phyloP scores from a whole-genome alignment of 2,329 filamentous ascomycete genomes.

The Sordariomycetes sp. region DNA sequence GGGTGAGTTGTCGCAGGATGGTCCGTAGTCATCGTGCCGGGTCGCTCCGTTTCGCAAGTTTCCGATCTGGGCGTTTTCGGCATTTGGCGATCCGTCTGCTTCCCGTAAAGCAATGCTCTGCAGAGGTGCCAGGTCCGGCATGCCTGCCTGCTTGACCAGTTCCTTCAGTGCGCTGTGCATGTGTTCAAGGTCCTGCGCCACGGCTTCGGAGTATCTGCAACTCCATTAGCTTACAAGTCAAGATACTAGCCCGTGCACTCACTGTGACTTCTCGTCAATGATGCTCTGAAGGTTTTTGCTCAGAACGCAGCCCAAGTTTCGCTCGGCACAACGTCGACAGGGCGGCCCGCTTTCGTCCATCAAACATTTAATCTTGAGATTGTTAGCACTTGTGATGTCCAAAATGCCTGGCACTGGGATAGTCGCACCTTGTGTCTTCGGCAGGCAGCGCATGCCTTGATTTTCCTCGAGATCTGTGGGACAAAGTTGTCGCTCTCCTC shows the following conservation, averaged over 20 bases:
- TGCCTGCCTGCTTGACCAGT: neutral
- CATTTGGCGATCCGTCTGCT: neutral
- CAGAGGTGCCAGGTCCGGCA: neutral
- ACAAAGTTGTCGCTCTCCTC: no score
- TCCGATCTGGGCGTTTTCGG: neutral
- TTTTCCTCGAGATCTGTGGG: conserved; percentile 26
- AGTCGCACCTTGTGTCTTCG: conserved; percentile 27
- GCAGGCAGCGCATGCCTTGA: conserved; percentile 30
- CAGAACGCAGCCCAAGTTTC: conserved; percentile 25
- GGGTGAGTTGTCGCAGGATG: conserved; percentile 12
- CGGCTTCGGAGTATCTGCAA: conserved; percentile 6
- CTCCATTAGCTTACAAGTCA: neutral
- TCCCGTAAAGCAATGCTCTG: neutral
- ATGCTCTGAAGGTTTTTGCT: conserved; percentile 31
- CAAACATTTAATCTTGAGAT: conserved; percentile 27
- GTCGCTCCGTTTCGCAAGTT: no score
- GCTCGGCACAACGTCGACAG: conserved; percentile 25
- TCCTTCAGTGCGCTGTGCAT: conserved; percentile 6
- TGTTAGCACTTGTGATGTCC: neutral
- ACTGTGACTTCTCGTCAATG: conserved; percentile 30
- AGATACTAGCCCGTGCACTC: conserved; percentile 6
- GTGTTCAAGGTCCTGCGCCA: conserved; percentile 8
- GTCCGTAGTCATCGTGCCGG: conserved; percentile 8
- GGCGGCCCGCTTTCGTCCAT: conserved; percentile 30
- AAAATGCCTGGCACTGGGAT: neutral